Percentiles rank a stretch among this genome's conserved stretches.
Conservation (phyloP, 2,329 filamentous ascomycete genomes). For the Cladosporium sp. region DNA sequence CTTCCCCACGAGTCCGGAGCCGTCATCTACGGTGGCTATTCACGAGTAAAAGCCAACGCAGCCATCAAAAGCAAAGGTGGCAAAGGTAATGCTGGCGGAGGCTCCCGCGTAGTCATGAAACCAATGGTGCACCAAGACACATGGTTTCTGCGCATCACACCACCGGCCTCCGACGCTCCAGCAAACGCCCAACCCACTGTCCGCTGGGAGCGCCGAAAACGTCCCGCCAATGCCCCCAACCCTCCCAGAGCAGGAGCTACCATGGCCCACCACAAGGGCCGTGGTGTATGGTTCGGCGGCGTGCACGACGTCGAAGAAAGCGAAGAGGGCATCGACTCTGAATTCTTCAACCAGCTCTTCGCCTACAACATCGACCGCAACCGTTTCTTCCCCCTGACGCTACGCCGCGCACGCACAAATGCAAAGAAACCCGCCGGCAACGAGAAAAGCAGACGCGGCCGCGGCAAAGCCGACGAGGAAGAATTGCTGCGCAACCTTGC, state of each 20-base stretch:
- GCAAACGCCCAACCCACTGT: conserved; percentile 64
- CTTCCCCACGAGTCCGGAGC: conserved; percentile 87
- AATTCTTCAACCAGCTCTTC: conserved; percentile 90
- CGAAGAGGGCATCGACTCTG: conserved; percentile 83
- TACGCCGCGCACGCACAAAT: conserved; percentile 63
- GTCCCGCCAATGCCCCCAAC: conserved; percentile 80
- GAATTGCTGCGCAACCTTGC: conserved; percentile 83
- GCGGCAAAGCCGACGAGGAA: conserved; percentile 85
- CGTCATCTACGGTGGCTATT: conserved; percentile 90
- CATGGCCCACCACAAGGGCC: conserved; percentile 89
- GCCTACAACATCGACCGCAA: conserved; percentile 96
- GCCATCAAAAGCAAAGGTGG: conserved; percentile 61
- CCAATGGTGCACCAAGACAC: conserved; percentile 92
- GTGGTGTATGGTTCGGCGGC: conserved; percentile 88
- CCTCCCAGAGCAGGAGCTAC: conserved; percentile 82
- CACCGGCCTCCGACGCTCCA: conserved; percentile 62
- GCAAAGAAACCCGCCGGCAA: conserved; percentile 51
- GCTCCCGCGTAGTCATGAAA: conserved; percentile 64
- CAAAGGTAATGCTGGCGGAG: conserved; percentile 36
- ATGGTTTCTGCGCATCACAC: conserved; percentile 80
- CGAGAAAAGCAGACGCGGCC: conserved; percentile 56
- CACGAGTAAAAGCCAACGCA: conserved; percentile 70
- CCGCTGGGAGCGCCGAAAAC: conserved; percentile 90
- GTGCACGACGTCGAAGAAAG: conserved; percentile 58
- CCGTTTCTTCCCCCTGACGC: conserved; percentile 77